phyloP scores from a whole-genome alignment of 495 filamentous ascomycete species.

The Penicillium bovifimosum region DNA sequence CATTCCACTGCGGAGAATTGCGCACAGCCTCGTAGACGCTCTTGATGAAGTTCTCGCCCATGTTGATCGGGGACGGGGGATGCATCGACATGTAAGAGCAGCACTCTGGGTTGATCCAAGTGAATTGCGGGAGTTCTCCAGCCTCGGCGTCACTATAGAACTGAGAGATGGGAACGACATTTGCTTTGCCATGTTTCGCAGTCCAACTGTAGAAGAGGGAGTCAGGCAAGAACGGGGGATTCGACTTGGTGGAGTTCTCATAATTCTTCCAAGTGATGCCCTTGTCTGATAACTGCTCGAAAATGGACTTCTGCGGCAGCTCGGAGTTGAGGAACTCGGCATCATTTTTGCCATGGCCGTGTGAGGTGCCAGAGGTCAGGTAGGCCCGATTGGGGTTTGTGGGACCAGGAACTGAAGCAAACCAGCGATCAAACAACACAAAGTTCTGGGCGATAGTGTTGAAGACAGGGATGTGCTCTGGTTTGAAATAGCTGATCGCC shows the following conservation, averaged over 20 bases:
- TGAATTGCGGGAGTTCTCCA: conserved; percentile 41
- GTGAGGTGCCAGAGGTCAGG: conserved; percentile 43
- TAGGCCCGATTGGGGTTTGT: conserved; percentile 48
- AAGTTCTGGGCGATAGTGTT: conserved; percentile 44
- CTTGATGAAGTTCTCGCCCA: conserved; percentile 48
- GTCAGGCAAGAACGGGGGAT: conserved; percentile 27
- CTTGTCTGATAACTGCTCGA: conserved; percentile 41
- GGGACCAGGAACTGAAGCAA: conserved; percentile 43
- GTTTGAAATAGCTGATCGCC: conserved; percentile 47
- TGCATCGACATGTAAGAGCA: conserved; percentile 47
- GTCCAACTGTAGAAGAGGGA: conserved; percentile 42
- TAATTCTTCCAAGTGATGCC: conserved; percentile 48
- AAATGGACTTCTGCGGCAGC: conserved; percentile 43
- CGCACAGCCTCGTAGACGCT: conserved; percentile 47
- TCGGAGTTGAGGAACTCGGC: conserved; percentile 35
- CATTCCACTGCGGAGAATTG: conserved; percentile 43
- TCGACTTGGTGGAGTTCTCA: conserved; percentile 33
- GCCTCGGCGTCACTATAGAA: conserved; percentile 37
- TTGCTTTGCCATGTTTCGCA: conserved; percentile 21
- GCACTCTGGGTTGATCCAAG: conserved; percentile 51
- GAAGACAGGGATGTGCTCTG: conserved; percentile 42
- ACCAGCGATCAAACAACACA: conserved; percentile 47
- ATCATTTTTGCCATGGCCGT: conserved; percentile 46
- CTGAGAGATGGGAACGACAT: conserved; percentile 29
- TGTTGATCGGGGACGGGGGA: conserved; percentile 41